A percentile compares a stretch with the other conserved stretches of the same genome.
Conservation (phyloP, 805 yeast genomes). For the Zygosaccharomyces siamensis region DNA sequence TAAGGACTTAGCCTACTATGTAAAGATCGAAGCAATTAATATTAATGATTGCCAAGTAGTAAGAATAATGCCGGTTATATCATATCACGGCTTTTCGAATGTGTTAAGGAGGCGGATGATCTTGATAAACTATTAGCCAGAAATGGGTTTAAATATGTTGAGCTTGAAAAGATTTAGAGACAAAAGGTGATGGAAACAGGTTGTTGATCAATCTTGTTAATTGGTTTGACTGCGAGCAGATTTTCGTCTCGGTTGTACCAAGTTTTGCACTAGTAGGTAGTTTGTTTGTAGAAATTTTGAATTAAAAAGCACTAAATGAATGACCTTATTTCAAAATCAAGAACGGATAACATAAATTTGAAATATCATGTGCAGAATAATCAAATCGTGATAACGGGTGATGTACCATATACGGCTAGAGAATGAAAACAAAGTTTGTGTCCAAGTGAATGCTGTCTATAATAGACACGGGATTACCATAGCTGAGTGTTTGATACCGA, state of each 20-base stretch:
- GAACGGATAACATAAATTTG: conserved; percentile 36
- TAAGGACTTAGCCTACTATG: too few relatives aligned
- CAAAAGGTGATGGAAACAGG: background rate
- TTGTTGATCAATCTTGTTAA: conserved; percentile 6
- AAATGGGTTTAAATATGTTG: conserved; percentile 5
- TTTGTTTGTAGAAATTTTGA: too few relatives aligned
- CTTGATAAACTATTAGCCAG: background rate
- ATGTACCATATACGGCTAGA: conserved; percentile 29
- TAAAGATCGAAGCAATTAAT: too few relatives aligned
- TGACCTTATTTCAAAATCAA: too few relatives aligned
- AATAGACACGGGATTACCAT: conserved; percentile 40
- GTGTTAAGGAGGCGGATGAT: too few relatives aligned
- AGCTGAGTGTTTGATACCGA: conserved; percentile 37
- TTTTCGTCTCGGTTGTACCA: conserved; percentile 20
- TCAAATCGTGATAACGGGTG: conserved; percentile 42
- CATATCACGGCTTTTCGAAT: too few relatives aligned
- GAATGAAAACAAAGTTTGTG: conserved; percentile 19
- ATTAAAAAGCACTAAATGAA: too few relatives aligned
- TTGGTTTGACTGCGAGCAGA: conserved; percentile 20
- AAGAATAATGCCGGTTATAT: too few relatives aligned
- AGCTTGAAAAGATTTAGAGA: background rate
- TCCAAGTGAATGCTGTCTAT: conserved; percentile 34
- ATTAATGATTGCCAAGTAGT: too few relatives aligned
- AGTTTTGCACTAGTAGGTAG: conserved; percentile 21
- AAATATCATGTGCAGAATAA: conserved; percentile 44